A percentile compares a stretch with the other conserved stretches of the same genome.
These are phyloP conservation scores for Backusella westeae DNA, from an alignment of 192 early-diverging fungal genomes.

Conservation along the genomic window DNA sequence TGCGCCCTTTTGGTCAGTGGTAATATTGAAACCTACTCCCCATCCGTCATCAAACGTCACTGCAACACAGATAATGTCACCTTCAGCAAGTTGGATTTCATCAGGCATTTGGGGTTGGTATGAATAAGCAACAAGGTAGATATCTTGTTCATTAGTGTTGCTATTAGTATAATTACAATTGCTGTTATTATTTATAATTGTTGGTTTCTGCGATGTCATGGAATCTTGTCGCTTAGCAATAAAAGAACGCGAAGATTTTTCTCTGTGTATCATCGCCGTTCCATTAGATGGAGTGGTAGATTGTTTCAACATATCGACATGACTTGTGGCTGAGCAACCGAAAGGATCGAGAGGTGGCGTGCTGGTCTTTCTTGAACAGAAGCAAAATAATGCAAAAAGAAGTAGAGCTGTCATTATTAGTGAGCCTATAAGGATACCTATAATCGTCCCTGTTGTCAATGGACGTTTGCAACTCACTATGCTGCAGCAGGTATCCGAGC, in stretches of 20 bases:
- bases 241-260: neutral
- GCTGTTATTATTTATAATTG: neutral
- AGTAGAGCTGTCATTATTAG: neutral
- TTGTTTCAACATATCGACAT: neutral
- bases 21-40: slow-evolving; percentile 79
- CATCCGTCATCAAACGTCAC: slow-evolving; percentile 86
- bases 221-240: neutral
- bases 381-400: neutral
- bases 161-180: neutral
- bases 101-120: slow-evolving; percentile 72
- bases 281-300: neutral
- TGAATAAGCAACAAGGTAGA: slow-evolving; percentile 29
- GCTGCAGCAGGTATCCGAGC: slow-evolving; percentile 14
- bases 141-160: neutral
- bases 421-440: slow-evolving; percentile 22
- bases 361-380: neutral
- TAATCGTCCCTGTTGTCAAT: slow-evolving; percentile 11
- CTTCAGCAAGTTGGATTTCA: slow-evolving; percentile 67
- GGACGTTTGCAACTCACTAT: neutral
- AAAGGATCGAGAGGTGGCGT: neutral
- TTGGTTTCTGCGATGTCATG: neutral
- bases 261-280: neutral
- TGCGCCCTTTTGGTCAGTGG: slow-evolving; percentile 66
- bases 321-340: neutral
- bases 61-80: slow-evolving; percentile 70